phyloP scores from a whole-genome alignment of 257 asterid species.

The Prunella vulgaris region DNA sequence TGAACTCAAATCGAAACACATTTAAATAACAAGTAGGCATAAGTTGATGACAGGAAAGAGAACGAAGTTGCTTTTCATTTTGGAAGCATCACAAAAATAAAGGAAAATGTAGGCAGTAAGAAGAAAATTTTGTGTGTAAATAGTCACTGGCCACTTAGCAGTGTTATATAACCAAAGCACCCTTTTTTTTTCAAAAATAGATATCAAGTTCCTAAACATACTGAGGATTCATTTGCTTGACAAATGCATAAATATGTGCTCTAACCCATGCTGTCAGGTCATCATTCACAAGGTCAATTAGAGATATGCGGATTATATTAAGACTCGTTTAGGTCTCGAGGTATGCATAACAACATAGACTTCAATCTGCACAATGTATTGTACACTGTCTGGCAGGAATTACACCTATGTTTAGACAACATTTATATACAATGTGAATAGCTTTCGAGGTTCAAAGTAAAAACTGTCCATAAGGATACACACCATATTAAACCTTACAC shows the following conservation, averaged over 20 bases:
- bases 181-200: neutral
- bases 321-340: neutral
- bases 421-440: neutral
- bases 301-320: neutral
- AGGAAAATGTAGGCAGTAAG: neutral
- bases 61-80: neutral
- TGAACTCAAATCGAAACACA: neutral
- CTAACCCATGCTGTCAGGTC: neutral
- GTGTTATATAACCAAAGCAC: neutral
- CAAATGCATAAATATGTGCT: neutral
- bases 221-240: neutral
- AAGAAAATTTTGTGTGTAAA: neutral
- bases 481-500: neutral
- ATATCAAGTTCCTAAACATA: neutral
- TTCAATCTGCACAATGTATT: neutral
- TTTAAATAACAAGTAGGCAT: neutral
- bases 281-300: conserved; percentile 1
- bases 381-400: too few species aligned
- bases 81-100: neutral
- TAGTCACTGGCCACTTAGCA: neutral
- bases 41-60: neutral
- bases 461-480: neutral
- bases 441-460: neutral
- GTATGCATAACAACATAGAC: neutral
- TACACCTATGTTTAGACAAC: neutral